Evolutionary conservation across 257 asterid genomes (phyloP), one percentile per base, ranked within the genome.

Genomic region (Fraxinus excelsior): DNA sequence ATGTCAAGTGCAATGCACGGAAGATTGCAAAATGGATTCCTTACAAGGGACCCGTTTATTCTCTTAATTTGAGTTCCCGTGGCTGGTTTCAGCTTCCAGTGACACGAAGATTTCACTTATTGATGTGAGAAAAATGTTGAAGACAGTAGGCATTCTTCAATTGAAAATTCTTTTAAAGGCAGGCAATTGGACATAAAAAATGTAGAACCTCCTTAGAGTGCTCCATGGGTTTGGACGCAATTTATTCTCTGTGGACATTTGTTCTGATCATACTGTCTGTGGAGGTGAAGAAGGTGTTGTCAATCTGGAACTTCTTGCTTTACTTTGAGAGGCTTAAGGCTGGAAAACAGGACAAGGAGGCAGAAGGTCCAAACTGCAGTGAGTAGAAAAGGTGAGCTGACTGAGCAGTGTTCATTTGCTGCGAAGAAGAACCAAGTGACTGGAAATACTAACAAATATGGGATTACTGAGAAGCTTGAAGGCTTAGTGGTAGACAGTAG

Each of bases 221-320:
- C 87, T 94, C 11, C 96, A 89, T 73, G 98, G 98, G 26, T 92
- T 88, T 46, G 93, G 90, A 26, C 73, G 87, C 83, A 94, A 90
- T 80, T 81, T 94, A 80, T 89, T 90, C 74, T 89, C 97, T 0
- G 88, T 92, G 51, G 97, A 85, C 38, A 67, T 90, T 71, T 96
- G 97, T 14, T 83, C 74, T 56, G 97, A 94, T 79, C 93, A 97
- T 28, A 90, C 90, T 56, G 93, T 92, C 19, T 90, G 98, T 82
- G 97, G 90, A 71, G 94, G 98, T 67, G 98, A 90, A 86, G 97
- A 94, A 81, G 98, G 98, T 37, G 89, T 91, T 71, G 94, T 92
- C 3, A 87, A 83, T 92, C 73, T 94, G 97, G 98, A 92, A 92
- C 80, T 92, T 94, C 76, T 89, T 97, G 7, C 91, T 80, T 86